Conservation (phyloP, 768 basidiomycete genomes). For the Tricholoma furcatifolium region DNA sequence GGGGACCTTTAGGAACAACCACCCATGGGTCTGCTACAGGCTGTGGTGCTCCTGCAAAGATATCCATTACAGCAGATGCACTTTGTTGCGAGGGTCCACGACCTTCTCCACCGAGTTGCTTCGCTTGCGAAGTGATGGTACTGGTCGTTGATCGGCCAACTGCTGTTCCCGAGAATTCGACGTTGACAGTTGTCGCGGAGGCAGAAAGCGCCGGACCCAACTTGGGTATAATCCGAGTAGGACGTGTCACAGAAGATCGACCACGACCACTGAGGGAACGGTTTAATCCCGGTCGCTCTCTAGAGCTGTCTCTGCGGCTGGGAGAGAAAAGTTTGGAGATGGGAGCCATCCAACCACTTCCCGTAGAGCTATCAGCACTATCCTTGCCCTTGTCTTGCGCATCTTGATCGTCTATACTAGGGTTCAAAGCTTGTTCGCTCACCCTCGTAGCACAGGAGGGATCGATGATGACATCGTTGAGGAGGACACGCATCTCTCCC, state of each 20-base stretch:
- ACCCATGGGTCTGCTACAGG: conserved; percentile 68
- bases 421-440: conserved; percentile 68
- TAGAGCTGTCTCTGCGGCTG: conserved; percentile 19
- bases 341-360: conserved; percentile 79
- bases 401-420: conserved; percentile 46
- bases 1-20: conserved; percentile 48
- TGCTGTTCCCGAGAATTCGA: conserved; percentile 84
- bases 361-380: conserved; percentile 24
- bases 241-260: conserved; percentile 17
- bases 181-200: conserved; percentile 90
- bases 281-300: conserved; percentile 16
- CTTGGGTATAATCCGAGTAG: conserved; percentile 66
- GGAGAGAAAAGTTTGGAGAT: conserved; percentile 74
- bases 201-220: conserved; percentile 82
- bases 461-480: conserved; percentile 91
- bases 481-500: conserved; percentile 72
- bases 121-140: conserved; percentile 28
- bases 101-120: conserved; percentile 2
- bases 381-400: conserved; percentile 34
- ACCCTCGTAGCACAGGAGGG: conserved; percentile 73
- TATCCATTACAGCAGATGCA: conserved; percentile 61
- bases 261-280: conserved; percentile 22
- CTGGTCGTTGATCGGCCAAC: conserved; percentile 40
- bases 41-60: conserved; percentile 88
- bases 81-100: conserved; percentile 5